phyloP scores from a whole-genome alignment of 2,329 filamentous ascomycete species.

The Aspergillus fumigatiaffinis region DNA sequence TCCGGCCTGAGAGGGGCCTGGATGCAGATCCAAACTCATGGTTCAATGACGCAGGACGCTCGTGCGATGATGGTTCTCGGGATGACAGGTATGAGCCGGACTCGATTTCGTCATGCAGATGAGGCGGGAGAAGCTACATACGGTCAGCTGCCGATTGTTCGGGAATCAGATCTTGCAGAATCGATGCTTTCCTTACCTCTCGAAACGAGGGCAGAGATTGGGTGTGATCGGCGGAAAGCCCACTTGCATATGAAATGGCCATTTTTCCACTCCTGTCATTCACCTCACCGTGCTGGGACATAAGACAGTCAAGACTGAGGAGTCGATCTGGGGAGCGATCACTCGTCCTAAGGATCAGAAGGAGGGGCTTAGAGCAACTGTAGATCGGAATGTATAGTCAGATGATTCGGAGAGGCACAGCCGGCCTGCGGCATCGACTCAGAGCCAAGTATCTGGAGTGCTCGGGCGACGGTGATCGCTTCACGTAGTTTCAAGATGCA shows the following conservation, averaged over 20 bases:
- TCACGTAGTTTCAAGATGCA: background rate
- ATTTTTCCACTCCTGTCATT: conserved; percentile 34
- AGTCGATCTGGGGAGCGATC: conserved; percentile 1
- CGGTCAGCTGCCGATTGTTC: conserved; percentile 8
- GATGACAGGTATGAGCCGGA: conserved; percentile 33
- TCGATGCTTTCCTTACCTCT: conserved; percentile 27
- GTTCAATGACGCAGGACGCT: conserved; percentile 25
- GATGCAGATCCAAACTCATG: conserved; percentile 29
- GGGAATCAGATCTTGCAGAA: background rate
- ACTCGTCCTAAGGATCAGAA: background rate
- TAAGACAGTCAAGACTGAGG: conserved; percentile 21
- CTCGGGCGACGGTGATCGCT: background rate
- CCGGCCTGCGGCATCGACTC: conserved; percentile 15
- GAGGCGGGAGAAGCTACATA: conserved; percentile 35
- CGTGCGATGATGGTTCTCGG: conserved; percentile 25
- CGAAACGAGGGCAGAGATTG: conserved; percentile 37
- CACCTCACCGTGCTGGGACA: conserved; percentile 32
- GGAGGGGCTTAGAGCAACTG: conserved; percentile 1
- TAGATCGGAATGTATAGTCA: background rate
- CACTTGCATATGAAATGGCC: conserved; percentile 37
- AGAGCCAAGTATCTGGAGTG: background rate
- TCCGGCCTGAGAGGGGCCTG: conserved; percentile 24
- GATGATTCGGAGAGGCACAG: conserved; percentile 9
- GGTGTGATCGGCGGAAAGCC: conserved; percentile 28
- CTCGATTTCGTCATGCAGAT: conserved; percentile 42